These are phyloP conservation scores for Stereum hirsutum DNA, from an alignment of 1,284 basidiomycete species.

Conservation along the genomic window DNA sequence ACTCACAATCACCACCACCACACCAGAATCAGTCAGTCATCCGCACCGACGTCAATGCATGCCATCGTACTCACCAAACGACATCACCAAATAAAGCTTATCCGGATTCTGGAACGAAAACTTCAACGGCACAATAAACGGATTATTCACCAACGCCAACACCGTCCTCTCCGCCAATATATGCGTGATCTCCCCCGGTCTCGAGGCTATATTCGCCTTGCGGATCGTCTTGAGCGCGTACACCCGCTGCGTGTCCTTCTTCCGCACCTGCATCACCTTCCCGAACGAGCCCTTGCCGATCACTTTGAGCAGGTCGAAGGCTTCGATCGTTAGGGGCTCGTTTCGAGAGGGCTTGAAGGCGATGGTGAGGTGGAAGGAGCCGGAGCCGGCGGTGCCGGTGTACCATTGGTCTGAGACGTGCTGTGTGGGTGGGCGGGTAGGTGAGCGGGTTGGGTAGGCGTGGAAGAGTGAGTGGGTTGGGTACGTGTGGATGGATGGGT, in stretches of 20 bases:
- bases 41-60: background rate
- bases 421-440: conserved; percentile 23
- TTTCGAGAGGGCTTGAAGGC: conserved; percentile 84
- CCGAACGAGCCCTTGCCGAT: conserved; percentile 98
- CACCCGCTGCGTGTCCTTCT: conserved; percentile 96
- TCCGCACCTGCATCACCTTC: conserved; percentile 97
- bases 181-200: conserved; percentile 96
- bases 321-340: conserved; percentile 86
- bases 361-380: conserved; percentile 94
- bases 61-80: conserved; percentile 78
- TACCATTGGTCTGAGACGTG: conserved; percentile 86
- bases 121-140: conserved; percentile 98
- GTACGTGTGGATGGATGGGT: no score
- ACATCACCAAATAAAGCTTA: conserved; percentile 96
- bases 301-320: conserved; percentile 95
- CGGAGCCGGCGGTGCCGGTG: conserved; percentile 72
- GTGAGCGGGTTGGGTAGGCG: background rate
- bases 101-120: conserved; percentile 98
- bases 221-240: conserved; percentile 99
- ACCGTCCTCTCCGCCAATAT: conserved; percentile 97
- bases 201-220: conserved; percentile 96
- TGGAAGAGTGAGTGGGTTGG: no score
- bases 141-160: conserved; percentile 94
- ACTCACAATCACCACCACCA: background rate
- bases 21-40: conserved; percentile 6